Conservation (phyloP, 2,329 filamentous ascomycete genomes). For the Neocucurbitaria cava region DNA sequence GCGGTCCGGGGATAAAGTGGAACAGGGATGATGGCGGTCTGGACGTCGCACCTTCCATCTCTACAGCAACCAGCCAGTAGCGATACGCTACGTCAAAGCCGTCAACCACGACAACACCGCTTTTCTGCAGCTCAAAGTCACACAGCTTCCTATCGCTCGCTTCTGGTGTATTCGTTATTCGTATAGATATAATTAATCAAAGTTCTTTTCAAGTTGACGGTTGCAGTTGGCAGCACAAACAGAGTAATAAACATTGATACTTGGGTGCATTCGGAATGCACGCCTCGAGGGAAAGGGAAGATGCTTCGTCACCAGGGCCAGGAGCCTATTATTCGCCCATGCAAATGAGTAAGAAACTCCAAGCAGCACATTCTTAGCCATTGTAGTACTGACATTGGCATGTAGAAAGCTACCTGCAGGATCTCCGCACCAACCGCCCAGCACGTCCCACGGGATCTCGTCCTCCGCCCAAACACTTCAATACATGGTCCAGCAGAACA, state of each 20-base stretch:
- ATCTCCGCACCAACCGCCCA: conserved; percentile 72
- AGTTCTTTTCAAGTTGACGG: not conserved
- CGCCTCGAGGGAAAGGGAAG: conserved; percentile 43
- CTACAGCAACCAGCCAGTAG: conserved; percentile 34
- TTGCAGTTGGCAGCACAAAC: conserved; percentile 16
- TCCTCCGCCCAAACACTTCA: conserved; percentile 63
- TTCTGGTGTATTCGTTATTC: conserved; percentile 5
- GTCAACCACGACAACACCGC: conserved; percentile 42
- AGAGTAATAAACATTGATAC: conserved; percentile 28
- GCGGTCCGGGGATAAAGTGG: conserved; percentile 18
- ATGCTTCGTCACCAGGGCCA: conserved; percentile 44
- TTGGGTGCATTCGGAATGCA: conserved; percentile 33
- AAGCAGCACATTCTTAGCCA: conserved; percentile 7
- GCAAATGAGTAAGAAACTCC: conserved; percentile 48
- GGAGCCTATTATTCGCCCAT: conserved; percentile 44
- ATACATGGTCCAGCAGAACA: conserved; percentile 44
- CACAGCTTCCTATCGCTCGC: conserved; percentile 9
- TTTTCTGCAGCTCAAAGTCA: conserved; percentile 22
- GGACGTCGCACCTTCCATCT: conserved; percentile 29
- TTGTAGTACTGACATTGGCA: conserved; percentile 23
- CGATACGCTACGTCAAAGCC: conserved; percentile 29
- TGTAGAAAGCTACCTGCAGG: conserved; percentile 72
- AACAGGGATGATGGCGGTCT: conserved; percentile 26
- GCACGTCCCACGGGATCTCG: conserved; percentile 74
- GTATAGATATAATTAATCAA: not conserved